Evolutionary conservation across 1,284 basidiomycete genomes (phyloP), one percentile per base, ranked within the genome.

Genomic region (Omphalotus olearius): DNA sequence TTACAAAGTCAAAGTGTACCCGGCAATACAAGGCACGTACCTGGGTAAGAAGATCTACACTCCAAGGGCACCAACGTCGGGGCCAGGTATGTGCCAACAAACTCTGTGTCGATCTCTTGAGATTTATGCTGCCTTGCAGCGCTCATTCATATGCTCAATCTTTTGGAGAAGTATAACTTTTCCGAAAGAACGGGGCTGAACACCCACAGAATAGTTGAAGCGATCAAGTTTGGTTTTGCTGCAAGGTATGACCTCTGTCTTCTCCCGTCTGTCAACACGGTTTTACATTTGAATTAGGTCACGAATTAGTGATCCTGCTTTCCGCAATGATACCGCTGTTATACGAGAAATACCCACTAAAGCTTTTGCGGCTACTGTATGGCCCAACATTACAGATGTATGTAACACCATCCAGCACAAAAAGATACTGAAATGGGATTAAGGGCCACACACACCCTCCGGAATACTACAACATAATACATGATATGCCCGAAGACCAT

Each of bases 401-500:
- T 56, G 83, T 68, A 6, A n/a, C 39, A 18, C 37, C 14, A 3
- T 41, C 30, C 16, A 33, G 7, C 17, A 30, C 35, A 13, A n/a
- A n/a, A 54, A 41, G 28, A 50, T 52, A 23, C 20, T 23, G 48
- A 49, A 36, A 14, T 10, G 26, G 14, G 47, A 23, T 14, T 14
- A 23, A 93, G 89, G 82, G 91, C 63, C 71, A 62, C 2, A 96
- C 95, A 0, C 93, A 96, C 64, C 66, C 76, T 2, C 75, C 88
- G 1, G 78, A 82, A 20, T 94, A 95, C 67, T 97, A 98, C 65
- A 78, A 90, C 20, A 89, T 94, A 1, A 74, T 86, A 39, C 93
- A 83, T 60, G 92, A 93, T 58, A 69, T 90, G 18, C 75, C 76
- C 23, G 74, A 73, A 5, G 91, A 96, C 66, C 91, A 94, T 68